These are phyloP conservation scores for Komagataella ulmi DNA, from an alignment of 805 yeast genomes.

Conservation along the genomic window DNA sequence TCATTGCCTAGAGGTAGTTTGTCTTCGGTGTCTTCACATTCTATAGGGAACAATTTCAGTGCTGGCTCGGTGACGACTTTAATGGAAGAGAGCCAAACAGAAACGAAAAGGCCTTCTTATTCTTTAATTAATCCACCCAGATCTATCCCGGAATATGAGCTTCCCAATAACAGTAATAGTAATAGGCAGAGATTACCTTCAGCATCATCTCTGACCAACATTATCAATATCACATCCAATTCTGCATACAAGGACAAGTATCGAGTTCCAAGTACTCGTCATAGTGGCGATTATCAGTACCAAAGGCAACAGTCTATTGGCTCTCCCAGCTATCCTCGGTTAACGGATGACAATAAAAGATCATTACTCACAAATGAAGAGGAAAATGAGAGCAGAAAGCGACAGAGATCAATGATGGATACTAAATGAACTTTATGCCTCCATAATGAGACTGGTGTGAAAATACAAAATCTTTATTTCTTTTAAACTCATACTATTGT, in stretches of 20 bases:
- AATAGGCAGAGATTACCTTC: neutral
- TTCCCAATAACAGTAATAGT: neutral
- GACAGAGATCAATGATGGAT: neutral
- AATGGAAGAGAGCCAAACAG: constrained; percentile 40
- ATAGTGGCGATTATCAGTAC: neutral
- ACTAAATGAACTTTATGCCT: neutral
- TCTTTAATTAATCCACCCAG: constrained; percentile 15
- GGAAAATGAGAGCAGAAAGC: neutral
- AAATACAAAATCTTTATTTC: neutral
- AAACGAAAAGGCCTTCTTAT: constrained; percentile 5
- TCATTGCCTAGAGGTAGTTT: neutral
- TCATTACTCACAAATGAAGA: neutral
- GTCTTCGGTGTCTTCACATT: neutral
- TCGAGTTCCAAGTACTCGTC: neutral
- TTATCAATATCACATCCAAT: neutral
- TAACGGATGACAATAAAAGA: neutral
- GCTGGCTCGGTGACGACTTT: constrained; percentile 44
- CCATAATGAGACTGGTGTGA: neutral
- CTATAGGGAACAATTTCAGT: neutral
- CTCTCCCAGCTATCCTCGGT: neutral
- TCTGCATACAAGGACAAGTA: neutral
- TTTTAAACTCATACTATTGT: neutral
- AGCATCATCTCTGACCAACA: neutral
- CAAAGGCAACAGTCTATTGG: neutral
- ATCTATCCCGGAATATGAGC: constrained; percentile 9